These are phyloP conservation scores for Pseudocercospora pini-densiflorae DNA, from an alignment of 2,329 filamentous ascomycete species.

Conservation along the genomic window DNA sequence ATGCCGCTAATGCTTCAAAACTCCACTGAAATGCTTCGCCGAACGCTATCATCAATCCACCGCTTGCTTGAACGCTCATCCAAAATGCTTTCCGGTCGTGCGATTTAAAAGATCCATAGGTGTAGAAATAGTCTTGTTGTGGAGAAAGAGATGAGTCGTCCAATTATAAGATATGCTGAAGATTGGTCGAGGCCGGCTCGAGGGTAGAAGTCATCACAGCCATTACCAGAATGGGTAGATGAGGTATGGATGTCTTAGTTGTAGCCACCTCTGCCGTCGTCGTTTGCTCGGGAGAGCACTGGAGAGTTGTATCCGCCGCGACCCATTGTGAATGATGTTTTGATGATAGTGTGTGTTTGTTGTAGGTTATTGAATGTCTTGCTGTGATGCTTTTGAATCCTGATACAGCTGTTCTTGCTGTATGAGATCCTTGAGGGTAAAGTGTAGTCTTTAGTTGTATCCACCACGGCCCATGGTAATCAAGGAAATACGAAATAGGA, in stretches of 20 bases:
- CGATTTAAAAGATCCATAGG: background rate
- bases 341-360: slow-evolving; percentile 10
- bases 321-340: slow-evolving; percentile 37
- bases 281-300: slow-evolving; percentile 9
- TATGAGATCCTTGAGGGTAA: slow-evolving; percentile 10
- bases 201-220: background rate
- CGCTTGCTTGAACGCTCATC: slow-evolving; percentile 9
- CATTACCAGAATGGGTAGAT: slow-evolving; percentile 15
- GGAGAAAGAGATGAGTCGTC: slow-evolving; percentile 6
- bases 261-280: slow-evolving; percentile 2
- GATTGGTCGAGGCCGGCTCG: slow-evolving; percentile 24
- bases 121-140: background rate
- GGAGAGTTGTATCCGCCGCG: slow-evolving; percentile 50
- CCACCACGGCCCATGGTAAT: slow-evolving; percentile 46
- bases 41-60: background rate
- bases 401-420: slow-evolving; percentile 1
- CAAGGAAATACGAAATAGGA: slow-evolving; percentile 22
- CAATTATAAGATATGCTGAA: slow-evolving; percentile 12
- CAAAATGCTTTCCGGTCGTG: background rate
- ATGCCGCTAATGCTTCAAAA: slow-evolving; percentile 11
- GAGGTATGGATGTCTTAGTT: background rate
- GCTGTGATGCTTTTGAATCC: slow-evolving; percentile 7
- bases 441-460: slow-evolving; percentile 44
- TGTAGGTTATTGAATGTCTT: slow-evolving; percentile 12
- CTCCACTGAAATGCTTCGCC: background rate